Evolutionary conservation across 1,284 basidiomycete genomes (phyloP), one percentile per base, ranked within the genome.

Genomic region (Psilocybe mexicana): DNA sequence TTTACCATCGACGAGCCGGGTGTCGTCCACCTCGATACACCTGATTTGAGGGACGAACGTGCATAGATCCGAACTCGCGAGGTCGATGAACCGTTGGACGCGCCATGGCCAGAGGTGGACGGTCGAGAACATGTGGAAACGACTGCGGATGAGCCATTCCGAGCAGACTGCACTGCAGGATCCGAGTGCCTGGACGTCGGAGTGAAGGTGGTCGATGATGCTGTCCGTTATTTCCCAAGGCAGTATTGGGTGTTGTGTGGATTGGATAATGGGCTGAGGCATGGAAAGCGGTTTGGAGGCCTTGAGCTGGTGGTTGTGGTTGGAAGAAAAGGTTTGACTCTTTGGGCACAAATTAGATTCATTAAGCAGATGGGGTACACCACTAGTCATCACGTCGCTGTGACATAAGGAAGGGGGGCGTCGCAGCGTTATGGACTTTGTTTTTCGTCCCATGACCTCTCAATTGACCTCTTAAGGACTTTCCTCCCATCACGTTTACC

Each of bases 91-190:
- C 8, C 52, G 51, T 23, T 48, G 57, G 18, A 64, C 58, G 6
- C 70, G 63, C 65, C 65, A 68, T 6, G 68, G 67, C 66, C 64
- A 64, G 18, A 71, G 66, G 18, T 70, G 69, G 0, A 69, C 59
- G 8, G 65, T 68, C 23, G 64, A 64, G 59, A 70, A 72, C 23
- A 67, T 55, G 55, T 70, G 69, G 51, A 65, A 58, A 2, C 69
- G 65, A 54, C 67, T 68, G 23, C 69, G 65, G 24, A 60, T 57
- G 28, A 70, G 57, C 67, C 69, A 70, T 60, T 69, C 66, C 0
- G 66, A 65, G 55, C 67, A 70, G 25, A 72, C 69, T 10, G 62
- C 47, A 44, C 68, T 62, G 59, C 69, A 70, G 8, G 43, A 43
- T 2, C 65, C 65, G 24, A 72, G 53, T 18, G 65, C 57, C 43